phyloP scores from a whole-genome alignment of 1,284 basidiomycete genomes.

The Ceratorhiza oryzae-sativae region DNA sequence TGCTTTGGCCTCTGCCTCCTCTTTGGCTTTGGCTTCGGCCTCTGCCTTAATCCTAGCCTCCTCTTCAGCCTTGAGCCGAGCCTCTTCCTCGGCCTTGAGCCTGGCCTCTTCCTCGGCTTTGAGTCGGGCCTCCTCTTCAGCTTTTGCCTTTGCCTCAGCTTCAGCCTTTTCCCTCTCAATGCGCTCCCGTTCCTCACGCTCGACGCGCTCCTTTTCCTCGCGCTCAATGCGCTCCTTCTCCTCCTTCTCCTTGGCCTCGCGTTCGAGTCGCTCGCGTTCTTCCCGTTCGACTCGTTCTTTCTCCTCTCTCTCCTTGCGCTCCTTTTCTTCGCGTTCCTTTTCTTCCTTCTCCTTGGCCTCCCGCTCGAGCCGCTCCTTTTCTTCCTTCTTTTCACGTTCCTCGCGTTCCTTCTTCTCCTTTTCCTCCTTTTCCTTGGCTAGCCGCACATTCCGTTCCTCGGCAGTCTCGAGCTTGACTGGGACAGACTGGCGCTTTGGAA shows the following conservation, averaged over 20 bases:
- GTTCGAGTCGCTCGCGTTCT: conserved; percentile 63
- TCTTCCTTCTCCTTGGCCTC: conserved; percentile 46
- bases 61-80: conserved; percentile 53
- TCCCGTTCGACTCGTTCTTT: conserved; percentile 62
- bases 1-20: conserved; percentile 44
- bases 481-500: conserved; percentile 47
- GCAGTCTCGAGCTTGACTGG: conserved; percentile 58
- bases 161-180: conserved; percentile 53
- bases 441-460: conserved; percentile 53
- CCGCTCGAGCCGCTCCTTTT: conserved; percentile 43
- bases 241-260: conserved; percentile 54
- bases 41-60: conserved; percentile 47
- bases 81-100: conserved; percentile 40
- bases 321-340: conserved; percentile 42
- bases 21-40: conserved; percentile 45
- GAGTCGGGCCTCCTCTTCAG: conserved; percentile 51
- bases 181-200: conserved; percentile 47
- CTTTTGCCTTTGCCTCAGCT: conserved; percentile 53
- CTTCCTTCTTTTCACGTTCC: conserved; percentile 40
- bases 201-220: conserved; percentile 53
- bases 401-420: conserved; percentile 46
- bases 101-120: conserved; percentile 48
- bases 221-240: conserved; percentile 53
- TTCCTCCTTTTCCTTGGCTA: conserved; percentile 50
- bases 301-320: conserved; percentile 52